Percentiles rank a stretch among this genome's conserved stretches.
Conservation (phyloP, 1,284 basidiomycete species). For the Fomitopsis schrenkii region DNA sequence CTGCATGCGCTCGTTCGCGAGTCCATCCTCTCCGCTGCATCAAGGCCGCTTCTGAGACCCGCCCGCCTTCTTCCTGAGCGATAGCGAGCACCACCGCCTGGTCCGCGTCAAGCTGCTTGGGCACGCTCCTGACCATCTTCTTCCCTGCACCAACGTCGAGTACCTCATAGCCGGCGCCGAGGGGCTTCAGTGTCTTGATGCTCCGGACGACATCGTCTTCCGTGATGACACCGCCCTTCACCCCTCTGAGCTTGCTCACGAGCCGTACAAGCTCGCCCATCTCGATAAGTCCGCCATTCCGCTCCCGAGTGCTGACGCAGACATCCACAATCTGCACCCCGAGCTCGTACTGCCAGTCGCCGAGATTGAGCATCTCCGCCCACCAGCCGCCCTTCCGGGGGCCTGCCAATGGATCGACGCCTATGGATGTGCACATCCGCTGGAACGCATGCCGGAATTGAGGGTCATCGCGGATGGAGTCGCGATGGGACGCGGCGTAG, state of each 20-base stretch:
- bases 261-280: slow-evolving; percentile 82
- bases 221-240: slow-evolving; percentile 61
- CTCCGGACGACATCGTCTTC: slow-evolving; percentile 85
- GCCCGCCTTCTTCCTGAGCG: slow-evolving; percentile 65
- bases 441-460: slow-evolving; percentile 91
- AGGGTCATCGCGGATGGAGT: slow-evolving; percentile 84
- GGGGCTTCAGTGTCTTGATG: slow-evolving; percentile 83
- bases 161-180: slow-evolving; percentile 88
- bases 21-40: slow-evolving; percentile 73
- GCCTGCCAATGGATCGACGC: slow-evolving; percentile 91
- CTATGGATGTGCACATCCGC: slow-evolving; percentile 93
- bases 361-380: slow-evolving; percentile 81
- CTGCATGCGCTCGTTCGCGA: slow-evolving; percentile 67
- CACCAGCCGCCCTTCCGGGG: slow-evolving; percentile 86
- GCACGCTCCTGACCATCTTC: slow-evolving; percentile 70
- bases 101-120: slow-evolving; percentile 80
- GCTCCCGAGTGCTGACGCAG: slow-evolving; percentile 83
- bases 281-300: slow-evolving; percentile 91
- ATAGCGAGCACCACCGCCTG: slow-evolving; percentile 73
- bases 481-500: slow-evolving; percentile 83
- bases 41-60: slow-evolving; percentile 58
- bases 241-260: slow-evolving; percentile 72
- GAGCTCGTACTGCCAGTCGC: slow-evolving; percentile 95
- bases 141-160: slow-evolving; percentile 62
- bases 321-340: slow-evolving; percentile 97